Conservation (phyloP, 2,329 filamentous ascomycete species). For the Exophiala dermatitidis region DNA sequence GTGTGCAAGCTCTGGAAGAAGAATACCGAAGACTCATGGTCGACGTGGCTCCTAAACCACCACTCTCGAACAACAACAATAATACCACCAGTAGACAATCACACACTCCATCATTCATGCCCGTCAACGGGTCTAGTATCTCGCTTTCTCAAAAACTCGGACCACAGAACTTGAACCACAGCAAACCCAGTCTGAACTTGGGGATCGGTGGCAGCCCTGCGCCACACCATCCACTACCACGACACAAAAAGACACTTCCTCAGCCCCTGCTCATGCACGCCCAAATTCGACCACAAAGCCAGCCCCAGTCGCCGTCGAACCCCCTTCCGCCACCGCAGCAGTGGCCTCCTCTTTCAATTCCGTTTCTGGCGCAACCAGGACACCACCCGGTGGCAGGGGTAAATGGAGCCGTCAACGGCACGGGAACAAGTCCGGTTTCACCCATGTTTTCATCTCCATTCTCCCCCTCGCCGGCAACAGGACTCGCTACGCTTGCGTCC, state of each 20-base stretch:
- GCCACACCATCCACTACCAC: neutral
- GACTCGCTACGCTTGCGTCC: slow-evolving; percentile 4
- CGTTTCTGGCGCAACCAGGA: slow-evolving; percentile 4
- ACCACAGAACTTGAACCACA: neutral
- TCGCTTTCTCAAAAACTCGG: slow-evolving; percentile 1
- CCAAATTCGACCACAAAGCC: slow-evolving; percentile 6
- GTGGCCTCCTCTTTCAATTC: slow-evolving; percentile 9
- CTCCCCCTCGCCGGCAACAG: slow-evolving; percentile 3
- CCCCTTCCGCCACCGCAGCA: slow-evolving; percentile 8
- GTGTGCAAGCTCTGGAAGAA: slow-evolving; percentile 23
- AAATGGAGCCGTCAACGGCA: too few species aligned
- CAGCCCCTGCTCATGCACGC: slow-evolving; percentile 12
- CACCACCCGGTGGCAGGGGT: neutral
- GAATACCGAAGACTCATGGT: slow-evolving; percentile 19
- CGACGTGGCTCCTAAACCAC: slow-evolving; percentile 6
- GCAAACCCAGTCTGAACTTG: neutral
- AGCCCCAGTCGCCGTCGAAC: slow-evolving; percentile 9
- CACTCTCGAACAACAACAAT: neutral
- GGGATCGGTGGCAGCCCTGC: too few species aligned
- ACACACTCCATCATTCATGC: neutral
- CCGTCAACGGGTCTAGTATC: slow-evolving; percentile 6
- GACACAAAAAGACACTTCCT: slow-evolving; percentile 5
- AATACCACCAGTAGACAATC: neutral
- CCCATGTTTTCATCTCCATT: slow-evolving; percentile 7
- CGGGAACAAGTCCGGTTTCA: slow-evolving; percentile 8